Evolutionary conservation across 257 asterid species (phyloP), one percentile per base, ranked within the genome.

Genomic region (Verbena officinalis): DNA sequence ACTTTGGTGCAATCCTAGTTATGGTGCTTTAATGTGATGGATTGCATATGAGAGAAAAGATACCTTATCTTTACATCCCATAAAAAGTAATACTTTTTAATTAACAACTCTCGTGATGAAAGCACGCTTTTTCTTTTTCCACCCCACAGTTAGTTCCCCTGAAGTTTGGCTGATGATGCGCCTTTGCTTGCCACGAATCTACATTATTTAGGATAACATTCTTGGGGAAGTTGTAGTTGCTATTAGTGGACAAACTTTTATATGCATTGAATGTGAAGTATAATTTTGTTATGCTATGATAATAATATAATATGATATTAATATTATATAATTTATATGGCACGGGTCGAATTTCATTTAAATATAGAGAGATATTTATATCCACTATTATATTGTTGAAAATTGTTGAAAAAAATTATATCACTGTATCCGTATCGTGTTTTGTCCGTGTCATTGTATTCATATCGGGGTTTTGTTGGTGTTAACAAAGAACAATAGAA

Each of bases 31-130:
- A 20, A 5, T 23, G 40, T 34, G 17, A 13, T 31, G 42, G 60
- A 30, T 40, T 30, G 36, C 21, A 55, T 55, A 9, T 9, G 9
- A 9, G n/a, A 2, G 0, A 15, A 7, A 44, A 2, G 46, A 55
- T 0, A 55, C 27, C 62, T 33, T 4, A 54, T 31, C 33, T 14
- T 7, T 45, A 27, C 27, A 46, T 27, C 15, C 45, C 4, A 62
- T 4, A 22, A 51, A 56, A 34, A 14, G 43, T 30, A 16, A 16
- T 43, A 4, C 43, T 46, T 57, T 27, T 67, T 58, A 10, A 50
- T 48, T 33, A n/a, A 8, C 39, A 68, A 46, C 3, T 22, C 40
- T 23, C 58, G 24, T 68, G 67, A 49, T 59, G 16, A 19, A 45
- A 56, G 48, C 54, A 38, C n/a, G n/a, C n/a, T n/a, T n/a, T 21